Evolutionary conservation across 148 eudicot species (phyloP), one percentile per base, ranked within the genome.

Genomic region (Heliamphora exappendiculata): DNA sequence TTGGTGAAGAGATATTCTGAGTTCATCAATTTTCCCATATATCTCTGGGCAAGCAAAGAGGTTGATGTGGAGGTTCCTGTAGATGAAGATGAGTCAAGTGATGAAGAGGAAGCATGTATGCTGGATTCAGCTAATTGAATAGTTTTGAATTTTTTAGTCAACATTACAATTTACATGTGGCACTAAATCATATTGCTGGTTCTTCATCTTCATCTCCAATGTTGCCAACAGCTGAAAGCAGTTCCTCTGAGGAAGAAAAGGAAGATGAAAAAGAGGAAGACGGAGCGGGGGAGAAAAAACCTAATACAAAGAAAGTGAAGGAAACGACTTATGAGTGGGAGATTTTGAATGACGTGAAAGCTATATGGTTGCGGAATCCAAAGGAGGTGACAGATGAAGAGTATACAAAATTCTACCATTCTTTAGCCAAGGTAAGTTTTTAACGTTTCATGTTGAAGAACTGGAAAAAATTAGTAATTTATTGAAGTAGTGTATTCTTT

Each of bases 311-410:
- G 81, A 92, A 81, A 58, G 78, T 91, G 42, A 95, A 88, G 80
- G 97, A 95, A 86, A 92, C 94, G 74, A 88, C 91, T 54, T 78
- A 78, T 51, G 98, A 92, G 62, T 95, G 98, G 98, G 98, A 95
- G 83, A 94, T 91, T 84, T 77, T 95, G 85, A 95, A 95, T 87
- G 96, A 95, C 75, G 89, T 92, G 75, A 95, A 92, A 83, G 98
- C 98, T 29, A 92, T 95, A 78, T 95, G 98, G 98, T 75, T 95
- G 66, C 81, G 98, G 65, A 95, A 72, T 82, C 98, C 98, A 65
- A 91, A 85, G 94, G 98, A 95, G 85, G 98, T 95, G 84, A 92
- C 98, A 28, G 98, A 92, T 11, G 99, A 95, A 82, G 99, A 95
- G 81, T 95, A 95, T 79, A 83, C 87, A 4, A 95, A 95, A 77